phyloP scores from a whole-genome alignment of 306 rosid genomes.

The Lathyrus sativus region DNA sequence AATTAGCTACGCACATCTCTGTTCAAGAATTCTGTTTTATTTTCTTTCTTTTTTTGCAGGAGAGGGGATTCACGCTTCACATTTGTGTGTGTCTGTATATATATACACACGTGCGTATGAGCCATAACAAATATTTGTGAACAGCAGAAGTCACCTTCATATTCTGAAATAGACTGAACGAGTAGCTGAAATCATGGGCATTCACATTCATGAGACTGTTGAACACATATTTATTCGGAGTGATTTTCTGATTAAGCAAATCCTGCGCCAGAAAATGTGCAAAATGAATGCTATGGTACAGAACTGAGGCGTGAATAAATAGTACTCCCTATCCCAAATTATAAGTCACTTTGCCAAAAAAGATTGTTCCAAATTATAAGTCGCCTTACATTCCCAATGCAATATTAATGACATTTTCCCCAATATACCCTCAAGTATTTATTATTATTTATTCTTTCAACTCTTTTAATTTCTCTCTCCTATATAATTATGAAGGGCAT shows the following conservation, averaged over 20 bases:
- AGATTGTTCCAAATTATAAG: too few relatives aligned
- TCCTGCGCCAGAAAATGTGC: constrained; percentile 63
- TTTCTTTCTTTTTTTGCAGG: not conserved
- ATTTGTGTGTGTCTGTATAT: not conserved
- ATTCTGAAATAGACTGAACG: constrained; percentile 57
- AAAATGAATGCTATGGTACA: constrained; percentile 32
- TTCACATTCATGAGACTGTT: constrained; percentile 98
- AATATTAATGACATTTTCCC: too few relatives aligned
- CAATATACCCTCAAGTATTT: too few relatives aligned
- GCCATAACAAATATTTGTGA: constrained; percentile 16
- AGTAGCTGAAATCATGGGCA: constrained; percentile 78
- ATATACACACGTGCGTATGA: not conserved
- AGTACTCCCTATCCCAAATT: too few relatives aligned
- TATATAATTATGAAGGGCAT: too few relatives aligned
- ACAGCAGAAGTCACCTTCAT: constrained; percentile 63
- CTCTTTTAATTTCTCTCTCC: too few relatives aligned
- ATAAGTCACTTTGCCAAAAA: too few relatives aligned
- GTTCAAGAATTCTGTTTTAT: constrained; percentile 2
- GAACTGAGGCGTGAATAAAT: constrained; percentile 28
- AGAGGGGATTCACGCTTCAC: not conserved
- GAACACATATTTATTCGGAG: constrained; percentile 81
- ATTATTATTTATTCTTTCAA: too few relatives aligned
- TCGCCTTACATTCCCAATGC: too few relatives aligned
- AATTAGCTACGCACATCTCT: constrained; percentile 10
- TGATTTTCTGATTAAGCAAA: constrained; percentile 70